phyloP scores from a whole-genome alignment of 116 monocot species.

The Posidonia oceanica region DNA sequence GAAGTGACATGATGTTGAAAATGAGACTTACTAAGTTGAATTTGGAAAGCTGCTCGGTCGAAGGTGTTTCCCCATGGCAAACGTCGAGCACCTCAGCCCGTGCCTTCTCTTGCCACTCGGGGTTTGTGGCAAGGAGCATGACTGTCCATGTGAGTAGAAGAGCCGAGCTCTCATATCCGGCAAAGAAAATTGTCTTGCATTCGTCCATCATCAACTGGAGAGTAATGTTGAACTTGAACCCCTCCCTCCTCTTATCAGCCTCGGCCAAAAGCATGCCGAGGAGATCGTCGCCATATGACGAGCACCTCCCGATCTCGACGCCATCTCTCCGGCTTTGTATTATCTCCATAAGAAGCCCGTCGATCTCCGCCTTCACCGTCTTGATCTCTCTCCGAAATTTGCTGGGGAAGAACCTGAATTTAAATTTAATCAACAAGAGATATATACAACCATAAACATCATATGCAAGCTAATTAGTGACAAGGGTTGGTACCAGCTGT shows the following conservation, averaged over 20 bases:
- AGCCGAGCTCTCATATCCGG: slow-evolving; percentile 85
- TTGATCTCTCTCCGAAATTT: slow-evolving; percentile 73
- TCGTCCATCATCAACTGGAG: slow-evolving; percentile 74
- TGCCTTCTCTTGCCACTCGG: slow-evolving; percentile 73
- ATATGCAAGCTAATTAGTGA: too few relatives aligned
- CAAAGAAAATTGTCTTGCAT: slow-evolving; percentile 96
- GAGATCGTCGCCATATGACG: slow-evolving; percentile 50
- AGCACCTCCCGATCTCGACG: slow-evolving; percentile 51
- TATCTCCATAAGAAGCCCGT: slow-evolving; percentile 67
- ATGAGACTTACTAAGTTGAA: slow-evolving; percentile 47
- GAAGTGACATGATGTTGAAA: too few relatives aligned
- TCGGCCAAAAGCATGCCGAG: slow-evolving; percentile 63
- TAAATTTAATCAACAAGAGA: neutral
- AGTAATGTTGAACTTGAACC: slow-evolving; percentile 35
- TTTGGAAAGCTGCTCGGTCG: slow-evolving; percentile 56
- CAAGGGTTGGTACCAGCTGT: too few relatives aligned
- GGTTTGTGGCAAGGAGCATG: slow-evolving; percentile 92
- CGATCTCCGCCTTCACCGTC: slow-evolving; percentile 50
- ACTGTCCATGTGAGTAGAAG: slow-evolving; percentile 86
- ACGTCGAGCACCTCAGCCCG: slow-evolving; percentile 51
- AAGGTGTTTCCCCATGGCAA: slow-evolving; percentile 28
- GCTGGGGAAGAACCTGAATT: slow-evolving; percentile 80
- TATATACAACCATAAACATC: too few relatives aligned
- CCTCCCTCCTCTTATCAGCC: slow-evolving; percentile 39
- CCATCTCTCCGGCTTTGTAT: slow-evolving; percentile 55